Base-by-base conservation (phyloP, 441 rosid species). In the Pelargonium fulgidum region DNA sequence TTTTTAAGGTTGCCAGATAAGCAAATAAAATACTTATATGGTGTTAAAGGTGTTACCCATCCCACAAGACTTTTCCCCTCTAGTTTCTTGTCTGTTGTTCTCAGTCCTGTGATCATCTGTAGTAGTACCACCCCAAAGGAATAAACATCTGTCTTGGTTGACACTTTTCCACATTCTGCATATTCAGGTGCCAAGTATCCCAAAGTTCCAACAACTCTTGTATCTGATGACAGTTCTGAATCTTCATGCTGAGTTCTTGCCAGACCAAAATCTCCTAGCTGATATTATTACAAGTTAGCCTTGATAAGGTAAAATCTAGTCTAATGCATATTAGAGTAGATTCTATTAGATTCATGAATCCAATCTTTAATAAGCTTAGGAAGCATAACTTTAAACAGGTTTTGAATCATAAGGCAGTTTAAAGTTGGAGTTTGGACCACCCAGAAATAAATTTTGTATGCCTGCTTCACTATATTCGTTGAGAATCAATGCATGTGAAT, bases 181-280 rank as follows among this genome's bases (percentile, higher is more conserved):
- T 81, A 81, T 77, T 85, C 87, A 47, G 87, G 86, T 45, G 86
- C 88, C 67, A 68, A 68, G 72, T 77, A 80, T 66, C 81, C 86
- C 1, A 67, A 66, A 41, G 75, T 77, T 75, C 81, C 84, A 1
- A 79, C 78, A 14, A 77, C 78, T 22, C 50, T 47, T 14, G 74
- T 62, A 66, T 76, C 85, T 11, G 82, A 73, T 10, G 79, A 77
- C 14, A 68, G 54, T 16, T 79, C 82, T 0, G 69, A 44, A n/a
- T 13, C 64, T 13, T 52, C 62, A 13, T 67, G 33, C 54, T 79
- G 73, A 12, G 68, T 68, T 50, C 41, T 77, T 41, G 79, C 78
- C 33, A 82, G 64, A 13, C 87, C 85, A 41, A 81, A 84, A 76
- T 85, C 85, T 70, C 87, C 88, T 7, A 85, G 77, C 85, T 85